Base-by-base conservation (phyloP, 495 filamentous ascomycete species). In the Aspergillus avenaceus region DNA sequence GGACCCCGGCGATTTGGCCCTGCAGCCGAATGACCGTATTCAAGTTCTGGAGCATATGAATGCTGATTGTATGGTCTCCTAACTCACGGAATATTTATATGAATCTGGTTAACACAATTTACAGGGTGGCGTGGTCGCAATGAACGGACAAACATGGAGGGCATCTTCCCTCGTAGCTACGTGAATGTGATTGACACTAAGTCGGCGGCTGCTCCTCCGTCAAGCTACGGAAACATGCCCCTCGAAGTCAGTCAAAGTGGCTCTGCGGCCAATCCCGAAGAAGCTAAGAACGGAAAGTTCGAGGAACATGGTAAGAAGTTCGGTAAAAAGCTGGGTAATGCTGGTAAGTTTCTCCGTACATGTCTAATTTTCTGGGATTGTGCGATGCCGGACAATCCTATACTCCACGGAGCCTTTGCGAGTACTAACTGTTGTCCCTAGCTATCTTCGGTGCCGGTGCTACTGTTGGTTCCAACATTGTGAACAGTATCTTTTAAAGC, bases 11-110 rank as follows among this genome's bases (percentile, higher is more conserved):
- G 93, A 97, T 65, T 74, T 91, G 46, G 78, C 78, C 1, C 78
- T 98, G 55, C 75, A 83, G 49, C 81, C 82, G 23, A 82, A 90
- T 59, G 91, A 96, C 68, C 76, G 78, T 19, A 74, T 98, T 55
- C 77, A 81, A 41, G 85, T 98, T 22, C 74, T 80, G 41, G 88
- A 96, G 64, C 89, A 96, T 69, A 90, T 95, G 83, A 97, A 97
- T 58, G 83, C 82, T 16, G 93, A 98, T 60, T 98, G 93, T 95
- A 74, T 52, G 72, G 60, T 56, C 24, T 27, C 21, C 32, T 19
- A 38, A 28, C 12, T 13, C 18, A 14, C 12, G 23, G 14, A 1
- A 9, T 23, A 22, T 9, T 21, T 21, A 37, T 19, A 27, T 31
- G 4, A 31, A 50, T 40, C 13, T 41, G 26, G 48, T 60, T 71